Evolutionary conservation across 2,329 filamentous ascomycete species (phyloP).

Genomic region (Fusarium austroafricanum): DNA sequence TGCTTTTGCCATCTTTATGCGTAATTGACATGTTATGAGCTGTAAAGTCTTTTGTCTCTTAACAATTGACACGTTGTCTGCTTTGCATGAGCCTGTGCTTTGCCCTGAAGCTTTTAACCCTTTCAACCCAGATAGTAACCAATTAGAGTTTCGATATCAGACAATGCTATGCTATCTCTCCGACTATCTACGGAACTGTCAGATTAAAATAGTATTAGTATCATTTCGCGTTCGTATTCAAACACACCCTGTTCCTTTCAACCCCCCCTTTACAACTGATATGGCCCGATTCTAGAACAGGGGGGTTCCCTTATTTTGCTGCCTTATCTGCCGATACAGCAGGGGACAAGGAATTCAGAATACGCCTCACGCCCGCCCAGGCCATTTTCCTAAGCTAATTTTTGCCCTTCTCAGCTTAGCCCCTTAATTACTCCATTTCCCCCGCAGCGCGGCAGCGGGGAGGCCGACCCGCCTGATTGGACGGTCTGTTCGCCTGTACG

Average conservation of each 20-base stretch:
- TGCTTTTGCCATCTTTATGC: no score
- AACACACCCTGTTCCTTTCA: not conserved
- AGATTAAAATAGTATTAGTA: not conserved
- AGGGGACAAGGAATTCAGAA: not conserved
- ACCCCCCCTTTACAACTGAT: not conserved
- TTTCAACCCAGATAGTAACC: not conserved
- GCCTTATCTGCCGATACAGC: not conserved
- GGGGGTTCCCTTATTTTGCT: not conserved
- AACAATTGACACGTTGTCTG: no score
- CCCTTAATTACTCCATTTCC: conserved; percentile 7
- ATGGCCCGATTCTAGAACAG: conserved; percentile 5
- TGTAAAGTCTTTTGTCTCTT: no score
- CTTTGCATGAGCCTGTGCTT: no score
- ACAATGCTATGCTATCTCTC: not conserved
- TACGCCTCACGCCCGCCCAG: not conserved
- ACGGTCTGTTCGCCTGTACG: not conserved
- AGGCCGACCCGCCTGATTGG: conserved; percentile 18
- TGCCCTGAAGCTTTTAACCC: no score
- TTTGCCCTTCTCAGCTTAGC: conserved; percentile 25
- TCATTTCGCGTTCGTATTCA: not conserved
- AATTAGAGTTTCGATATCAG: not conserved
- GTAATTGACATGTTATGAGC: no score
- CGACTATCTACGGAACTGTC: not conserved
- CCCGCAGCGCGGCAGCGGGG: conserved; percentile 23
- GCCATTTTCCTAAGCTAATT: conserved; percentile 30